Base-by-base conservation (phyloP, 108 stramenopile species). In the Stephanodiscus minutulus region DNA sequence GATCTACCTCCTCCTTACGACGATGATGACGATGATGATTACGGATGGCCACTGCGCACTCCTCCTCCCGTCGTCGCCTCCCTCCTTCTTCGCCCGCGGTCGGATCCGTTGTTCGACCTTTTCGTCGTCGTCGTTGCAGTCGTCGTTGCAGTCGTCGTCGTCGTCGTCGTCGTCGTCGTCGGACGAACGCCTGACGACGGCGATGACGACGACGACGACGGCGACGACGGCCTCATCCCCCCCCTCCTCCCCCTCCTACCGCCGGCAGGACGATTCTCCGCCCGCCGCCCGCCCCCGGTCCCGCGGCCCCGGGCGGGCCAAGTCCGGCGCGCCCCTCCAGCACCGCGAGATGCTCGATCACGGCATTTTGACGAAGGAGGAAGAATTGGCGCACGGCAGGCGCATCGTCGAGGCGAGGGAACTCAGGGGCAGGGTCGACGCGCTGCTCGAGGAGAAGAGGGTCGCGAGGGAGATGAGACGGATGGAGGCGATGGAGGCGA, bases 271-370 rank as follows among this genome's bases (percentile, higher is more conserved):
- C 43, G 43, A 13, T 15, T 0, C 3, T 15, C 0, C 43, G 13
- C 1, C 0, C 13, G 13, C 43, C 43, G 43, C 2, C 12, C 12
- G 11, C 43, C 15, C 15, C 15, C 43, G 43, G 3, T n/a, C n/a
- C n/a, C 13, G 43, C 15, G 15, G 15, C 1, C 13, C 64, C 3
- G 1, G 47, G n/a, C 47, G 7, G 0, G 28, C 44, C 41, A 64
- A 64, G 20, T 29, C 28, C 20, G 70, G 70, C 9, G 70, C 56
- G 13, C 67, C 57, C 11, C 58, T 27, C 75, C 75, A 76, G 36
- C 52, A 68, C 3, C 24, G 47, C 15, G 81, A 85, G 76, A 79
- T 88, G 83, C 37, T 87, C 54, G 77, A 89, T 39, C 93, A 94
- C 62, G 64, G 82, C 7, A 63, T 94, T 0, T 64, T 94, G 12